Percentiles rank a stretch among this genome's conserved stretches.
Conservation (phyloP, 2,329 filamentous ascomycete species). For the Aspergillus tanneri region DNA sequence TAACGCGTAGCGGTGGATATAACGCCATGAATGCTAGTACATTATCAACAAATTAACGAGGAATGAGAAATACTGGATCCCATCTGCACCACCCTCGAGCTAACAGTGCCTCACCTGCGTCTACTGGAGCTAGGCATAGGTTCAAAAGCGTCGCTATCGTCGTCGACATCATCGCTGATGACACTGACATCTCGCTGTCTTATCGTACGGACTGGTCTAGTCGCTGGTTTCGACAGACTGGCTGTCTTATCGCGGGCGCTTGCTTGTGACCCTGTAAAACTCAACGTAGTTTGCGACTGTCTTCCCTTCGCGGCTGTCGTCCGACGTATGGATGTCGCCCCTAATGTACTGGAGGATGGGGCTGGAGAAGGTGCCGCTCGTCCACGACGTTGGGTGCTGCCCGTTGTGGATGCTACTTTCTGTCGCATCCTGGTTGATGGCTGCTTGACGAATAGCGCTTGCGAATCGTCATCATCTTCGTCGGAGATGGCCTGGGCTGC, state of each 20-base stretch:
- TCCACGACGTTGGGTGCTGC: conserved; percentile 24
- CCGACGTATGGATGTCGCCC: conserved; percentile 28
- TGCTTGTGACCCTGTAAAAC: conserved; percentile 42
- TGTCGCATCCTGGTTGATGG: conserved; percentile 26
- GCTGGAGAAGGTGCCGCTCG: conserved; percentile 34
- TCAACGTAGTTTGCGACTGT: conserved; percentile 42
- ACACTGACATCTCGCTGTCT: conserved; percentile 31
- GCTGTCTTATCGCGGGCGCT: conserved; percentile 25
- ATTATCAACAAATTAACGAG: not conserved
- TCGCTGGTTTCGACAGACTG: conserved; percentile 18
- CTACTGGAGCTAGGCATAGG: conserved; percentile 31
- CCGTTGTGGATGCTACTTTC: conserved; percentile 24
- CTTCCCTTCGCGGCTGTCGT: conserved; percentile 25
- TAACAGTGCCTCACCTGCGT: conserved; percentile 21
- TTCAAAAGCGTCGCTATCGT: conserved; percentile 50
- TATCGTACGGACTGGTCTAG: conserved; percentile 33
- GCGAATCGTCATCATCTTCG: conserved; percentile 38
- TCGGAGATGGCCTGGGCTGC: conserved; percentile 29
- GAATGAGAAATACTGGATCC: no score
- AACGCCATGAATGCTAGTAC: conserved; percentile 1
- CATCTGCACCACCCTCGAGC: no score
- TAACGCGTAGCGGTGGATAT: no score
- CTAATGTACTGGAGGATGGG: conserved; percentile 34
- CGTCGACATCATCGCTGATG: conserved; percentile 43
- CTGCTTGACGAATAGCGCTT: conserved; percentile 45